These are phyloP conservation scores for Collybia mongolica DNA, from an alignment of 768 basidiomycete species.

Conservation along the genomic window DNA sequence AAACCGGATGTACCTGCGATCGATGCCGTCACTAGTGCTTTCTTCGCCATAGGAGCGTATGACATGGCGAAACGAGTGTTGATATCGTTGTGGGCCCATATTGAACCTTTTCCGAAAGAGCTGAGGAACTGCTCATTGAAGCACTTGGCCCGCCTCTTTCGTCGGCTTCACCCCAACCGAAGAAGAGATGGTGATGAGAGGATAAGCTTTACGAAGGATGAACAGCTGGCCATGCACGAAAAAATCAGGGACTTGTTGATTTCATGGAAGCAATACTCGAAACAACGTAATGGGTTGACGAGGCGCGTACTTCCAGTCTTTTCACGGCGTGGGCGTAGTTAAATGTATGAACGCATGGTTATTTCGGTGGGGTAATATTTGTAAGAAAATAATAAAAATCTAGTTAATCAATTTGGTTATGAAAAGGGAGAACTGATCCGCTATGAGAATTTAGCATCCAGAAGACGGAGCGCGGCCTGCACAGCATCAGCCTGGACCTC, in stretches of 20 bases:
- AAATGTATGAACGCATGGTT: no score
- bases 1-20: constrained; percentile 70
- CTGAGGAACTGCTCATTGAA: constrained; percentile 43
- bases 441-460: constrained; percentile 62
- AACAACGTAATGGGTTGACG: background rate
- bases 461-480: constrained; percentile 68
- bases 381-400: no score
- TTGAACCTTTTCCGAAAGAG: constrained; percentile 58
- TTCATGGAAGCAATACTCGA: constrained; percentile 5
- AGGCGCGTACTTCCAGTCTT: background rate
- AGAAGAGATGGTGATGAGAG: constrained; percentile 3
- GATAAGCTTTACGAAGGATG: constrained; percentile 24
- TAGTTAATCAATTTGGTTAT: no score
- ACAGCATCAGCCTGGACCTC: constrained; percentile 76
- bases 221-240: constrained; percentile 35
- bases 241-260: constrained; percentile 26
- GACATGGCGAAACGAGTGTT: constrained; percentile 52
- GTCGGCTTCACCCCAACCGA: constrained; percentile 28
- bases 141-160: constrained; percentile 47
- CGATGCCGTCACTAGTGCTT: constrained; percentile 69
- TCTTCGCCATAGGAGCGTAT: constrained; percentile 55
- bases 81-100: constrained; percentile 60
- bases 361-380: no score
- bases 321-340: no score
- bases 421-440: background rate